Evolutionary conservation across 2,329 filamentous ascomycete species (phyloP).

Genomic region (Diaporthe eres): DNA sequence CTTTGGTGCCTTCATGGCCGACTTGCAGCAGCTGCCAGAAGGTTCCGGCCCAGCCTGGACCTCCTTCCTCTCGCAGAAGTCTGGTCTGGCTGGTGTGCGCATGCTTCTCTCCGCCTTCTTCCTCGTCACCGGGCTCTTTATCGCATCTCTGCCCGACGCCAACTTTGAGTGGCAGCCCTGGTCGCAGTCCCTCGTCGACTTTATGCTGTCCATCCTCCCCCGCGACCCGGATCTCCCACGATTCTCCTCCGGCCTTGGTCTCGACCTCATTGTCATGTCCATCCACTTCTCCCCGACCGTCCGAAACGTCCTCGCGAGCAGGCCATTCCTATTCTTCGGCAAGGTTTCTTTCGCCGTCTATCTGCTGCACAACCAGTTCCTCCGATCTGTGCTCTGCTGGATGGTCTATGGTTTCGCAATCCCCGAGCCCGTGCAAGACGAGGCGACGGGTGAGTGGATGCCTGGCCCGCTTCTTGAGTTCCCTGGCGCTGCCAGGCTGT

Average conservation of each 20-base stretch:
- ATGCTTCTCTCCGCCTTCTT: slow-evolving; percentile 39
- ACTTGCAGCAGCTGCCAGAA: slow-evolving; percentile 38
- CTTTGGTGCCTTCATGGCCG: slow-evolving; percentile 43
- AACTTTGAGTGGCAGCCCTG: slow-evolving; percentile 41
- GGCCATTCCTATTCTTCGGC: slow-evolving; percentile 41
- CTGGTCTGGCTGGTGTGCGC: slow-evolving; percentile 39
- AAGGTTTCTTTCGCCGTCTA: slow-evolving; percentile 42
- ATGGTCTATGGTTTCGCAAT: slow-evolving; percentile 41
- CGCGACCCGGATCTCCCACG: slow-evolving; percentile 41
- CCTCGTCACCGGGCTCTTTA: slow-evolving; percentile 39
- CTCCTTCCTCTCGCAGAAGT: slow-evolving; percentile 38
- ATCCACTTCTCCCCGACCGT: slow-evolving; percentile 41
- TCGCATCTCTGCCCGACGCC: slow-evolving; percentile 41
- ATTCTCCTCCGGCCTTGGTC: slow-evolving; percentile 42
- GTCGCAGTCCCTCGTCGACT: slow-evolving; percentile 40
- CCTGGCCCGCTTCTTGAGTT: slow-evolving; percentile 39
- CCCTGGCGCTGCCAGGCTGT: slow-evolving; percentile 38
- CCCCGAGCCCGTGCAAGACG: slow-evolving; percentile 40
- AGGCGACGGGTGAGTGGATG: slow-evolving; percentile 38
- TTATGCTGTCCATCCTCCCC: slow-evolving; percentile 39
- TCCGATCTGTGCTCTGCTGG: slow-evolving; percentile 42
- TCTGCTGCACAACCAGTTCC: slow-evolving; percentile 43
- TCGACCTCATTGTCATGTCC: slow-evolving; percentile 41
- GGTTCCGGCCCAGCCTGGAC: slow-evolving; percentile 37
- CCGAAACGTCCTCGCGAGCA: slow-evolving; percentile 39